Conservation (phyloP, 2,329 filamentous ascomycete genomes). For the Diaporthe citriasiana region DNA sequence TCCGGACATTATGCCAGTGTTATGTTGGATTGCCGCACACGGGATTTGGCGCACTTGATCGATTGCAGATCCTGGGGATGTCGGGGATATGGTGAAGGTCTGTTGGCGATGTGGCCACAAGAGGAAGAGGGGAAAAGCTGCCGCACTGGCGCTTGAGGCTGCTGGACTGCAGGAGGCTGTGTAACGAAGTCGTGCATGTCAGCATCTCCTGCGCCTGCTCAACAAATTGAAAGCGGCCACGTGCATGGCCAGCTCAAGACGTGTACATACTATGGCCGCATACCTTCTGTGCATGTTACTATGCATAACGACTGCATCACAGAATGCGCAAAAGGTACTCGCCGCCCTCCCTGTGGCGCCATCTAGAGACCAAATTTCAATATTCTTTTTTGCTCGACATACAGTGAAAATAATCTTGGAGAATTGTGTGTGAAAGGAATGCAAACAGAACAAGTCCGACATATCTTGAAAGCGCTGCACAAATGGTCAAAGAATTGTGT, state of each 20-base stretch:
- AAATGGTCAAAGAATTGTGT: too few relatives aligned
- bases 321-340: background rate
- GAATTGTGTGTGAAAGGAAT: background rate
- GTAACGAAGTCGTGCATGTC: background rate
- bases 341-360: background rate
- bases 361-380: background rate
- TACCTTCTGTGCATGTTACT: background rate
- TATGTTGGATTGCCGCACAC: too few relatives aligned
- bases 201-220: background rate
- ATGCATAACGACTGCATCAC: background rate
- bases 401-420: background rate
- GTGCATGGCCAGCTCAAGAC: background rate
- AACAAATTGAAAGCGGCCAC: background rate
- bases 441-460: background rate
- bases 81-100: too few relatives aligned
- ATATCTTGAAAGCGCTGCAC: too few relatives aligned
- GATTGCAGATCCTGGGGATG: background rate
- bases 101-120: background rate
- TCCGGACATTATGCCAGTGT: constrained; percentile 6
- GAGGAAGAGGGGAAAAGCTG: background rate
- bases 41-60: too few relatives aligned
- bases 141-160: background rate
- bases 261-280: background rate
- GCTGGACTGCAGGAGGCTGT: background rate
- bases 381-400: background rate